Conservation (phyloP, 2,329 filamentous ascomycete genomes). For the Scedosporium aurantiacum region DNA sequence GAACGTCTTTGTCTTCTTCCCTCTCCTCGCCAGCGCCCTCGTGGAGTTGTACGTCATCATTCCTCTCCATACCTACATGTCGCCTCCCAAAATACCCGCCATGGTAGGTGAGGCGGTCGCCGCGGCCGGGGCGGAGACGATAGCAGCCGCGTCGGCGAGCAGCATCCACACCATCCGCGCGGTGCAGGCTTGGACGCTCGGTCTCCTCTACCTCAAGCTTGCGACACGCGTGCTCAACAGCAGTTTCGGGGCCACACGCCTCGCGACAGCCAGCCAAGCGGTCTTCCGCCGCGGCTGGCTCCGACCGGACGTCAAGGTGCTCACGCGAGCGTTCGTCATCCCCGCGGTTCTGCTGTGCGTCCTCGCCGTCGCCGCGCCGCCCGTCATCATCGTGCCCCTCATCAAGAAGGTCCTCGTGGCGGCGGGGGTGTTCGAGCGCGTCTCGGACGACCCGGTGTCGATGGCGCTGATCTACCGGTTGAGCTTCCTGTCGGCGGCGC, state of each 20-base stretch:
- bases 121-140: neutral
- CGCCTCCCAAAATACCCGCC: constrained; percentile 11
- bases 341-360: constrained; percentile 55
- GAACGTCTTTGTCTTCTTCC: constrained; percentile 67
- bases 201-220: constrained; percentile 81
- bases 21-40: constrained; percentile 65
- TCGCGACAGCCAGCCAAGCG: constrained; percentile 62
- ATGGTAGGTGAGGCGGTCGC: neutral
- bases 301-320: constrained; percentile 64
- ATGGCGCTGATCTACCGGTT: constrained; percentile 35
- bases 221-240: constrained; percentile 57
- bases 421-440: neutral
- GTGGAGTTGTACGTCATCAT: constrained; percentile 84
- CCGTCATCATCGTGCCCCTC: constrained; percentile 20
- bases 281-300: constrained; percentile 67
- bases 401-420: constrained; percentile 6
- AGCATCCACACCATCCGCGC: constrained; percentile 64
- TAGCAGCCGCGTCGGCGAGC: constrained; percentile 12
- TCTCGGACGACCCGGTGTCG: constrained; percentile 12
- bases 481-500: constrained; percentile 58
- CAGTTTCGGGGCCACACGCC: constrained; percentile 56
- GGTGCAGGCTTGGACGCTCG: constrained; percentile 88
- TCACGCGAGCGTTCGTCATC: constrained; percentile 79
- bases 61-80: constrained; percentile 70
- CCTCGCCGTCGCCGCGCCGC: constrained; percentile 53